phyloP scores from a whole-genome alignment of 108 stramenopile genomes.

The Nitzschia inconspicua region DNA sequence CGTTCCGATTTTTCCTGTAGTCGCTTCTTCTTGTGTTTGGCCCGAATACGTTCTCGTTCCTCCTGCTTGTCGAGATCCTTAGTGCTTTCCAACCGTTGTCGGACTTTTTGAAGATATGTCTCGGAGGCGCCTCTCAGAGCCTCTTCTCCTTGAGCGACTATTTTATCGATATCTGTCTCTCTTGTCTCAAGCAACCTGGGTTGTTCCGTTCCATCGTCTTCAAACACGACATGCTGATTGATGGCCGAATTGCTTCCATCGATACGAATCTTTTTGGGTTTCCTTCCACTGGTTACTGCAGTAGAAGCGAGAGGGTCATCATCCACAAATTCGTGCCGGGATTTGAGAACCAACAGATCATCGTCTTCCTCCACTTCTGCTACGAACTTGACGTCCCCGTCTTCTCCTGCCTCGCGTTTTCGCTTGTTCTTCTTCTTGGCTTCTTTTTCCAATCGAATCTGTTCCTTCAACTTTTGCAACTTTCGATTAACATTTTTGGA shows the following conservation, averaged over 20 bases:
- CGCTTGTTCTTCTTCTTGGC: conserved; percentile 74
- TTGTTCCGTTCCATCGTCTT: conserved; percentile 87
- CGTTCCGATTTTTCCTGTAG: conserved; percentile 54
- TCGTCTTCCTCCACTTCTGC: conserved; percentile 39
- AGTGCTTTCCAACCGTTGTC: conserved; percentile 57
- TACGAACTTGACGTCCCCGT: conserved; percentile 31
- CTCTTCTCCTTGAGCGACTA: conserved; percentile 20
- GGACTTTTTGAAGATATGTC: conserved; percentile 62
- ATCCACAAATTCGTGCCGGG: conserved; percentile 54
- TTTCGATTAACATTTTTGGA: conserved; percentile 92
- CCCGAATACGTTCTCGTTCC: conserved; percentile 74
- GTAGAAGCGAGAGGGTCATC: conserved; percentile 23
- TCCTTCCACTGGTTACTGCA: conserved; percentile 60
- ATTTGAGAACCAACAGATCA: conserved; percentile 75
- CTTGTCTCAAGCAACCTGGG: conserved; percentile 22
- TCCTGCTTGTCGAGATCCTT: conserved; percentile 69
- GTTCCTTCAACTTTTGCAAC: conserved; percentile 88
- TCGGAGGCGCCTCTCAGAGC: conserved; percentile 55
- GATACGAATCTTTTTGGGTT: conserved; percentile 80
- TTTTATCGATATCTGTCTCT: conserved; percentile 23
- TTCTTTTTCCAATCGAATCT: conserved; percentile 87
- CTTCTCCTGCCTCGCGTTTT: conserved; percentile 22
- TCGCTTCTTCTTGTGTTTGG: conserved; percentile 74
- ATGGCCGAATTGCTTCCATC: conserved; percentile 58
- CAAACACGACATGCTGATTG: conserved; percentile 77